phyloP scores from a whole-genome alignment of 257 asterid genomes.

The Solanum chilense region DNA sequence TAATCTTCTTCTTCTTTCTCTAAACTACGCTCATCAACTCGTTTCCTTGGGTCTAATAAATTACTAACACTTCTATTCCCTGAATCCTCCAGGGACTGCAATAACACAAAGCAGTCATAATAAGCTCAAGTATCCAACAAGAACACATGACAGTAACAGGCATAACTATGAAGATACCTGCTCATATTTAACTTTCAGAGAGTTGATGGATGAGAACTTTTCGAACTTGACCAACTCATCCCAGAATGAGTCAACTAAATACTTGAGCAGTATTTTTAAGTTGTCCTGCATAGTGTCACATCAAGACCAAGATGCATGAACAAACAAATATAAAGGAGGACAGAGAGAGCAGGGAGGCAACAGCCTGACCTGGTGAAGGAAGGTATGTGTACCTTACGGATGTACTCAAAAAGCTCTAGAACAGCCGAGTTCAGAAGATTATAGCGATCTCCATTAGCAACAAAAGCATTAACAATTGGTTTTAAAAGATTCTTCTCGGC shows the following conservation, averaged over 20 bases:
- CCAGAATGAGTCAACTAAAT: slow-evolving; percentile 84
- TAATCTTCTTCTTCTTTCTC: slow-evolving; percentile 97
- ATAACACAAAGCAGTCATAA: slow-evolving; percentile 27
- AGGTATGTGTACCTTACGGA: slow-evolving; percentile 47
- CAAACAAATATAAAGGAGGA: not conserved
- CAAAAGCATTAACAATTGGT: slow-evolving; percentile 77
- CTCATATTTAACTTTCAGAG: slow-evolving; percentile 77
- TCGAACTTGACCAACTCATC: slow-evolving; percentile 66
- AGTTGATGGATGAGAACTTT: slow-evolving; percentile 46
- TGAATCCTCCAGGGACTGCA: slow-evolving; percentile 60
- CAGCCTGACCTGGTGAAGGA: not conserved
- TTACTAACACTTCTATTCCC: slow-evolving; percentile 35
- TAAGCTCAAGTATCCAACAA: not conserved
- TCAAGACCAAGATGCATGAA: not conserved
- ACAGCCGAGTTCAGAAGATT: slow-evolving; percentile 92
- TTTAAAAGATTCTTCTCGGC: slow-evolving; percentile 68
- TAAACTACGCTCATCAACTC: slow-evolving; percentile 81
- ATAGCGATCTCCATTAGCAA: slow-evolving; percentile 83
- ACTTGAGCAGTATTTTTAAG: slow-evolving; percentile 59
- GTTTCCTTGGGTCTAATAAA: slow-evolving; percentile 59
- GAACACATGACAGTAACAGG: not conserved
- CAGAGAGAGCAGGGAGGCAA: not conserved
- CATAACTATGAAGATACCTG: slow-evolving; percentile 42
- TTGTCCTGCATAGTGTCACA: slow-evolving; percentile 52
- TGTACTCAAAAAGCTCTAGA: slow-evolving; percentile 78